Conservation (phyloP, 345 rosid genomes). For the Aquilaria sinensis region DNA sequence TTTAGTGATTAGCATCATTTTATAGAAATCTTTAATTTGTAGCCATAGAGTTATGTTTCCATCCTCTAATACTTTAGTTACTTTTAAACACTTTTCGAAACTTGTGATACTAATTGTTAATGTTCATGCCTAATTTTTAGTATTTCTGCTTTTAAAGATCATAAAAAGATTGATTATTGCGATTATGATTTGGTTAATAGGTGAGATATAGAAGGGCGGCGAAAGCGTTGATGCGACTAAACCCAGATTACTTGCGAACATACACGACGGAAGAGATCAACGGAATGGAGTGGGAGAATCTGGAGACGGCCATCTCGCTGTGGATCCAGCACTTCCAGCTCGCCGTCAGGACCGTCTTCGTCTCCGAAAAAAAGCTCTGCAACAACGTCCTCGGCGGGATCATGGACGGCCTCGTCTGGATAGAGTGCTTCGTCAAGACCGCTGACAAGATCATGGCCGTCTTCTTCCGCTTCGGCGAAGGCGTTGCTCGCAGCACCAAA, state of each 20-base stretch:
- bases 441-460: conserved; percentile 69
- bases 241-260: conserved; percentile 44
- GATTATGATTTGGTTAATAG: conserved; percentile 18
- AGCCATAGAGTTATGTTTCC: too few relatives aligned
- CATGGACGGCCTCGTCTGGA: conserved; percentile 44
- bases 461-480: conserved; percentile 64
- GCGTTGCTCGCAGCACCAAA: conserved; percentile 51
- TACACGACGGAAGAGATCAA: conserved; percentile 55
- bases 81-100: neutral
- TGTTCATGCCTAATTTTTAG: neutral
- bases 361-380: conserved; percentile 51
- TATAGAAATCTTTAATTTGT: too few relatives aligned
- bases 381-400: conserved; percentile 35
- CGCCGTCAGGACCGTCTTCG: conserved; percentile 38
- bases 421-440: conserved; percentile 54
- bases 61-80: too few relatives aligned
- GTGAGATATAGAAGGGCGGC: conserved; percentile 59
- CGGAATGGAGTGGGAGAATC: conserved; percentile 54
- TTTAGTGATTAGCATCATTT: too few relatives aligned
- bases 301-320: conserved; percentile 51
- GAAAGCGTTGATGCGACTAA: conserved; percentile 51
- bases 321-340: conserved; percentile 58
- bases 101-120: neutral
- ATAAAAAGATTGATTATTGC: neutral
- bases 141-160: neutral